Evolutionary conservation across 2,329 filamentous ascomycete species (phyloP).

Genomic region (Ascochyta pisi): DNA sequence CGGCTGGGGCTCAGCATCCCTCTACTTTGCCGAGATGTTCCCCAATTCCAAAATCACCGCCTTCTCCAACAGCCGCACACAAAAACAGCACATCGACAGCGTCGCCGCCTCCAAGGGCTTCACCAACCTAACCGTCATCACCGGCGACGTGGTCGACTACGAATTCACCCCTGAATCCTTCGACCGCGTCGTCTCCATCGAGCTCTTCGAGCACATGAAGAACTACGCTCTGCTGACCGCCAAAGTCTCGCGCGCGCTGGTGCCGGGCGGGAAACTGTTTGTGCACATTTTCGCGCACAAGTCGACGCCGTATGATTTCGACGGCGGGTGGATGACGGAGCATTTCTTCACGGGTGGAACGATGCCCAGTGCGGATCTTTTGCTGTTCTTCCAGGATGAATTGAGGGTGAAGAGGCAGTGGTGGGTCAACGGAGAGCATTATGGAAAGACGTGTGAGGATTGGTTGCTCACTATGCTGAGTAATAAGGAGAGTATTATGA

Average conservation of each 20-base stretch:
- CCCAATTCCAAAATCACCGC: conserved; percentile 68
- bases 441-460: conserved; percentile 74
- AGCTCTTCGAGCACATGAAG: conserved; percentile 80
- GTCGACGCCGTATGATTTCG: conserved; percentile 72
- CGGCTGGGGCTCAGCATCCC: conserved; percentile 70
- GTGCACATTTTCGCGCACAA: conserved; percentile 72
- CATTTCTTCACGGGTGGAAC: conserved; percentile 77
- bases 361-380: conserved; percentile 71
- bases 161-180: conserved; percentile 66
- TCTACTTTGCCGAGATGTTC: conserved; percentile 71
- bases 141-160: conserved; percentile 70
- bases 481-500: conserved; percentile 68
- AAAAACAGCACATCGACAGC: conserved; percentile 71
- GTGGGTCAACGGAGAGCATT: conserved; percentile 74
- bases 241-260: conserved; percentile 67
- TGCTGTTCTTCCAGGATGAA: conserved; percentile 71
- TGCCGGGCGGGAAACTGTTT: conserved; percentile 70
- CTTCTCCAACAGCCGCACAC: conserved; percentile 73
- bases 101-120: conserved; percentile 64
- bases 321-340: conserved; percentile 76
- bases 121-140: conserved; percentile 68
- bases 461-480: conserved; percentile 68
- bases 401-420: conserved; percentile 68
- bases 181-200: conserved; percentile 72
- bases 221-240: conserved; percentile 73